Percentiles rank a stretch among this genome's conserved stretches.
These are phyloP conservation scores for Lecanicillium sp. DNA, from an alignment of 2,329 filamentous ascomycete genomes.

Conservation along the genomic window DNA sequence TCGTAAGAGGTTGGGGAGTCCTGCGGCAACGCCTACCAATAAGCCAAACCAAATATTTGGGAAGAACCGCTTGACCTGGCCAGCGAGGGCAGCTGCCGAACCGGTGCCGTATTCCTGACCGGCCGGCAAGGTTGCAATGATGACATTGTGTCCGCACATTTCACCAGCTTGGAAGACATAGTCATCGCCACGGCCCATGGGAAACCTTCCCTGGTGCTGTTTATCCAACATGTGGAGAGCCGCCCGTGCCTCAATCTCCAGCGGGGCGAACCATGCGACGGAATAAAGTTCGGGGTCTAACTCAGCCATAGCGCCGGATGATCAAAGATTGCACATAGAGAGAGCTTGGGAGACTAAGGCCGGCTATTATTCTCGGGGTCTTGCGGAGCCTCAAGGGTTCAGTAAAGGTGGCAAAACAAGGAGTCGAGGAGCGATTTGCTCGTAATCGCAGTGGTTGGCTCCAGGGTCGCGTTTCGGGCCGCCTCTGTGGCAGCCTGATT, in stretches of 20 bases:
- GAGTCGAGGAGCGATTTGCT: too few relatives aligned
- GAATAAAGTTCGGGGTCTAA: constrained; percentile 18
- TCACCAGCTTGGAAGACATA: constrained; percentile 28
- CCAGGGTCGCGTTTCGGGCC: too few relatives aligned
- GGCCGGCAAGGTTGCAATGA: constrained; percentile 23
- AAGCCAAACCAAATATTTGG: constrained; percentile 27
- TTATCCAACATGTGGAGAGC: constrained; percentile 26
- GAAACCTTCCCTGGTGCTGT: constrained; percentile 22
- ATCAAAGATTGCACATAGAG: too few relatives aligned
- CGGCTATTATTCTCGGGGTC: too few relatives aligned
- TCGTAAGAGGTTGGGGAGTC: constrained; percentile 19
- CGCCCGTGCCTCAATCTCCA: constrained; percentile 27
- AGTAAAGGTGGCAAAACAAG: too few relatives aligned
- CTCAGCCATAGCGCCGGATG: constrained; percentile 4
- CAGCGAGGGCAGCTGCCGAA: constrained; percentile 23
- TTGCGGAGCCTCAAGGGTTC: too few relatives aligned
- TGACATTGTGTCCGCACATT: constrained; percentile 25
- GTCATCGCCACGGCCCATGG: constrained; percentile 21
- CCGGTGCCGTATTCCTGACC: constrained; percentile 24
- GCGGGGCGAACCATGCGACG: constrained; percentile 27
- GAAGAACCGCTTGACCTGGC: constrained; percentile 24
- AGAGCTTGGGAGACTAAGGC: too few relatives aligned
- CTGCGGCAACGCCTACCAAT: constrained; percentile 26
- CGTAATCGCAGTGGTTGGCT: too few relatives aligned
- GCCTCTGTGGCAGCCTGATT: too few relatives aligned